phyloP scores from a whole-genome alignment of 805 yeast species.

The Metschnikowia sp. region DNA sequence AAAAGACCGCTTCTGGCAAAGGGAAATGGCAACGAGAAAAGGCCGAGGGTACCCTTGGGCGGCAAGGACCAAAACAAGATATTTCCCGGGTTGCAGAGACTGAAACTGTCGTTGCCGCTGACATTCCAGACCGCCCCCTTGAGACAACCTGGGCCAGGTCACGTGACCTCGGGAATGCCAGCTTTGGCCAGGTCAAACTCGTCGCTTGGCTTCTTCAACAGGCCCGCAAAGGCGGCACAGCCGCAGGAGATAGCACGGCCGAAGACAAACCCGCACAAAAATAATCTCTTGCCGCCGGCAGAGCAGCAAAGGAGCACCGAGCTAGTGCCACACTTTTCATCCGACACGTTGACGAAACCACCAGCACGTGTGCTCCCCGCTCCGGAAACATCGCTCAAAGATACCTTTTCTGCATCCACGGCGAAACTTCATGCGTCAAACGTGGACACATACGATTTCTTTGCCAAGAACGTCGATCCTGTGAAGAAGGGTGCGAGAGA shows the following conservation, averaged over 20 bases:
- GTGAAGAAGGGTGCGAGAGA: constrained; percentile 18
- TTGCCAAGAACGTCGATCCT: constrained; percentile 23
- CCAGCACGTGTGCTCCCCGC: constrained; percentile 1
- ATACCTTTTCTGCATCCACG: constrained; percentile 11
- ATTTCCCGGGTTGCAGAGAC: constrained; percentile 28
- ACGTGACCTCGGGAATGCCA: constrained; percentile 16
- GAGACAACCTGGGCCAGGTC: background rate
- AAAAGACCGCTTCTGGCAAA: constrained; percentile 10
- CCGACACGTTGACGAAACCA: constrained; percentile 26
- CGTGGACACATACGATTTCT: background rate
- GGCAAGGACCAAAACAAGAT: constrained; percentile 37
- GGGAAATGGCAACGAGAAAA: constrained; percentile 8
- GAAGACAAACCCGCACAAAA: constrained; percentile 12
- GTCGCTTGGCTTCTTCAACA: constrained; percentile 29
- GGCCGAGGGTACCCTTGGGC: constrained; percentile 35
- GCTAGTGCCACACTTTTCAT: constrained; percentile 21
- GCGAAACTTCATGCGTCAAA: constrained; percentile 22
- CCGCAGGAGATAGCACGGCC: background rate
- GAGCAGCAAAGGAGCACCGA: constrained; percentile 20
- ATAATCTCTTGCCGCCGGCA: constrained; percentile 16
- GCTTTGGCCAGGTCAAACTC: constrained; percentile 34
- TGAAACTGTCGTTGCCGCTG: constrained; percentile 19
- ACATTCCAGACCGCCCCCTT: constrained; percentile 2
- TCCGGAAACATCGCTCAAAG: background rate
- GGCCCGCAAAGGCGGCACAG: background rate